Evolutionary conservation across 352 stramenopile genomes (phyloP), one percentile per base, ranked within the genome.

Genomic region (Globisporangium viniferum): DNA sequence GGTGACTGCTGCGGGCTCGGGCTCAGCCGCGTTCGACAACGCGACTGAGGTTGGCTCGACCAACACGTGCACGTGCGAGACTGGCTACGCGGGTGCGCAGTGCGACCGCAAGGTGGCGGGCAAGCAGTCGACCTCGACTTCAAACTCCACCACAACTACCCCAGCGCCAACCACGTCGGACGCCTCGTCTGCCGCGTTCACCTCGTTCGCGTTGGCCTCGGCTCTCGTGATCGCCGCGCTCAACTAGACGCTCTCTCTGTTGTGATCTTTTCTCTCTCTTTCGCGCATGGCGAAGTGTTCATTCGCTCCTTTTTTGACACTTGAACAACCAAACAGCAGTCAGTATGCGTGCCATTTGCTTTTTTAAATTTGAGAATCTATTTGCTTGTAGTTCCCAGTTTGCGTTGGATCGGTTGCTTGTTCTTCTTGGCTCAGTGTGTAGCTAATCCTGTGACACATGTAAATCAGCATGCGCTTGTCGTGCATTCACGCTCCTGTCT

Each of bases 1-100:
- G 14, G 70, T 65, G 12, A 67, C 69, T 24, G 62, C 60, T 5
- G 69, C 67, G 39, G 74, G 72, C 20, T 70, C 69, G 29, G 70
- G n/a, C n/a, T n/a, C n/a, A n/a, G n/a, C n/a, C n/a, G n/a, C n/a
- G n/a, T n/a, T n/a, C n/a, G n/a, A n/a, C n/a, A n/a, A 62, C 10
- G 41, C 62, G 15, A 70, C 35, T 22, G 73, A 75, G 15, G 73
- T 76, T 12, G 76, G 73, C 55, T 84, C 76, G 57, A 70, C 36
- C 27, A 80, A 82, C 68, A 65, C 78, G 60, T 92, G 84, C 72
- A 53, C 79, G 70, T 92, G 84, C 60, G 73, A 92, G 24, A 59
- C 67, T 18, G 84, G 84, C 54, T 92, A 79, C 65, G 72, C 74
- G n/a, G 84, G 82, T 5, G 72, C 76, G 63, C 81, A 89, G 66